A percentile compares a stretch with the other conserved stretches of the same genome.
Evolutionary conservation across 257 asterid genomes (phyloP).

Genomic region (Solanum dulcamara): DNA sequence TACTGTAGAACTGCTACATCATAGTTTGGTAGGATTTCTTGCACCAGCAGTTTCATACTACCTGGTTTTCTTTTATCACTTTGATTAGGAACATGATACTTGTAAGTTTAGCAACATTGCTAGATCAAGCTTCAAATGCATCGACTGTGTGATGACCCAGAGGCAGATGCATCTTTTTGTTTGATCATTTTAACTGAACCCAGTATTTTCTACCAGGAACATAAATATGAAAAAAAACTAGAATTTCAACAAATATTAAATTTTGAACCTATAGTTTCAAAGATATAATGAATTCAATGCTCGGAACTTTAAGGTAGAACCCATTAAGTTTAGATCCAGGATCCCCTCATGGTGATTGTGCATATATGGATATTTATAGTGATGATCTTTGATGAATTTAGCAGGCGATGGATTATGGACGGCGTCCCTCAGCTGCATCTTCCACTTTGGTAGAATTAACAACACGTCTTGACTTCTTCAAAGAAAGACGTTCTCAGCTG

Average conservation of each 20-base stretch:
- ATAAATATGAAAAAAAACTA: background rate
- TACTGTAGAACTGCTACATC: background rate
- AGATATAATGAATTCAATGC: background rate
- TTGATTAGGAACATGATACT: background rate
- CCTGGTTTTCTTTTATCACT: background rate
- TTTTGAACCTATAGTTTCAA: background rate
- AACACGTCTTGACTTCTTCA: conserved; percentile 84
- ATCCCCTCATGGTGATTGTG: background rate
- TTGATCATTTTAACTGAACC: background rate
- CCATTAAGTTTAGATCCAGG: background rate
- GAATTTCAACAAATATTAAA: background rate
- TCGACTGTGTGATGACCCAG: background rate
- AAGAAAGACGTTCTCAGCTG: conserved; percentile 93
- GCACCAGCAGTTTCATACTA: background rate
- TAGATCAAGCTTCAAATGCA: background rate
- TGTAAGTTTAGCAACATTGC: background rate
- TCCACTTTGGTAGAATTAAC: conserved; percentile 80
- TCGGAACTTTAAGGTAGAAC: background rate
- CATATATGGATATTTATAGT: background rate
- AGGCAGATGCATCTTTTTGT: background rate
- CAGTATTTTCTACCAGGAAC: background rate
- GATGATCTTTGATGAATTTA: background rate
- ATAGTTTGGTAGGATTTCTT: background rate
- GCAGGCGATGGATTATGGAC: conserved; percentile 51
- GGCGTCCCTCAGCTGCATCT: conserved; percentile 50